Conservation (phyloP, 225 moss, liverwort and hornwort genomes). For the Ulota crispa region DNA sequence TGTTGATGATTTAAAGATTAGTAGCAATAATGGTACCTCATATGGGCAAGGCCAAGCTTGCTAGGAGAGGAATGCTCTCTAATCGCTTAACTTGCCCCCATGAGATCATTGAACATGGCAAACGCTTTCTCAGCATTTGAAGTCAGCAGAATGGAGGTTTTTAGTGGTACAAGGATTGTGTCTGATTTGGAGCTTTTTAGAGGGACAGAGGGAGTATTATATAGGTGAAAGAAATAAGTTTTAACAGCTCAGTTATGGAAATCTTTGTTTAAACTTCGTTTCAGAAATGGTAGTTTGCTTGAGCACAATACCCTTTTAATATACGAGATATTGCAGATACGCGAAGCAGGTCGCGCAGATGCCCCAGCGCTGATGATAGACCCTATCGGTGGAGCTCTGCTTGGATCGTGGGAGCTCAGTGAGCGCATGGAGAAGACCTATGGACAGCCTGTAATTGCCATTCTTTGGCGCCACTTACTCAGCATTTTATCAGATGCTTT, state of each 20-base stretch:
- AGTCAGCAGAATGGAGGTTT: too few species aligned
- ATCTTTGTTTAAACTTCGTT: neutral
- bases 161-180: too few species aligned
- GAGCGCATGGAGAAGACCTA: constrained; percentile 56
- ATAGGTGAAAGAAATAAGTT: neutral
- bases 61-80: too few species aligned
- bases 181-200: too few species aligned
- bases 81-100: too few species aligned
- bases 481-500: constrained; percentile 49
- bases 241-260: neutral
- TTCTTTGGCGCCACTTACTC: constrained; percentile 54
- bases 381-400: constrained; percentile 27
- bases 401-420: constrained; percentile 50
- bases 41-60: too few species aligned
- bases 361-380: constrained; percentile 29
- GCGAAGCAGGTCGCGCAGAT: constrained; percentile 42
- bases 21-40: too few species aligned
- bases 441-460: constrained; percentile 46
- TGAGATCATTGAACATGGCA: too few species aligned
- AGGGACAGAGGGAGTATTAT: neutral
- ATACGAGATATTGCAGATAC: constrained; percentile 34
- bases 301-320: constrained; percentile 1
- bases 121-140: too few species aligned
- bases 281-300: neutral
- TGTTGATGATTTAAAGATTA: too few species aligned